phyloP scores from a whole-genome alignment of 495 filamentous ascomycete species.

The Neurospora sp. region DNA sequence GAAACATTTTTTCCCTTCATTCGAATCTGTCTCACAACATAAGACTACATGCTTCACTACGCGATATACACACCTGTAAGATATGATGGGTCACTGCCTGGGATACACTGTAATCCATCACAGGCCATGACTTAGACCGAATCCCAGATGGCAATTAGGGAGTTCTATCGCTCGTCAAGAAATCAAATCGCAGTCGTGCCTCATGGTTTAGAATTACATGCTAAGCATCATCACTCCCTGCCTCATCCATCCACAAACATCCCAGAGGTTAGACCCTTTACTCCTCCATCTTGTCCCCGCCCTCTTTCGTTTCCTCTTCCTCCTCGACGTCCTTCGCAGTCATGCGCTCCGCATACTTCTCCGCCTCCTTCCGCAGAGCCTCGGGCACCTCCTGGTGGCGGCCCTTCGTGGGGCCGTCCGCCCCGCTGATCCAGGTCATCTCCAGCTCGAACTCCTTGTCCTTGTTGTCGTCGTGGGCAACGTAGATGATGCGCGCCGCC shows the following conservation, averaged over 20 bases:
- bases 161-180: neutral
- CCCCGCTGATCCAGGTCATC: slow-evolving; percentile 91
- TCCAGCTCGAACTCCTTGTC: slow-evolving; percentile 99
- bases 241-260: neutral
- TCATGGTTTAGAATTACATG: neutral
- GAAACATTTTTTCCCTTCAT: neutral
- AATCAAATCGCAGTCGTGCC: neutral
- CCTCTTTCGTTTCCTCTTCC: slow-evolving; percentile 46
- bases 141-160: neutral
- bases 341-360: slow-evolving; percentile 71
- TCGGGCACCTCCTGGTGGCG: slow-evolving; percentile 86
- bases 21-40: neutral
- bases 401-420: slow-evolving; percentile 79
- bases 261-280: slow-evolving; percentile 22
- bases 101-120: neutral
- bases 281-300: slow-evolving; percentile 65
- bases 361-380: slow-evolving; percentile 80
- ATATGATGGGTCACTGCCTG: neutral
- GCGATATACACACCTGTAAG: neutral
- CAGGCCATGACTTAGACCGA: neutral
- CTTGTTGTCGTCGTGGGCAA: slow-evolving; percentile 91
- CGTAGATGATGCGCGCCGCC: slow-evolving; percentile 90
- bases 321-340: slow-evolving; percentile 70
- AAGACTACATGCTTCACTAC: neutral
- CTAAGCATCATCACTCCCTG: neutral